Conservation (phyloP, 352 stramenopile genomes). For the Globisporangium uncinulatum region DNA sequence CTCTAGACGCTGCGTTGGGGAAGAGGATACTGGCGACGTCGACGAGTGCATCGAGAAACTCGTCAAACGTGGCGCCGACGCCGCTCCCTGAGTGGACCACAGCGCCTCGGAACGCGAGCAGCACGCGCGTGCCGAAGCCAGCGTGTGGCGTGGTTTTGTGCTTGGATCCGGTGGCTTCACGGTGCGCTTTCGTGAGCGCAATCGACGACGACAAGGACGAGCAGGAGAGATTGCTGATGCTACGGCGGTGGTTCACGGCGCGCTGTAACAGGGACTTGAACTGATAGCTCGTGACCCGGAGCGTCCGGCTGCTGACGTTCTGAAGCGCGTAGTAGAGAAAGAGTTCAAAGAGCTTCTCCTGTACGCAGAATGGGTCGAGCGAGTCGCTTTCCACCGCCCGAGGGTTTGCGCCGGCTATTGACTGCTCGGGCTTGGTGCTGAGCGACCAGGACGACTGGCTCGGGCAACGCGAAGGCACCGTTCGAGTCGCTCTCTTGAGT, state of each 20-base stretch:
- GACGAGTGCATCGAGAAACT: slow-evolving; percentile 58
- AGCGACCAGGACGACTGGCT: background rate
- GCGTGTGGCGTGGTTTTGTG: background rate
- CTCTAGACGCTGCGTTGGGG: slow-evolving; percentile 23
- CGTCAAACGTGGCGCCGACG: slow-evolving; percentile 34
- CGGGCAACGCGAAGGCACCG: background rate
- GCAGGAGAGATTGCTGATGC: background rate
- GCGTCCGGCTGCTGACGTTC: slow-evolving; percentile 34
- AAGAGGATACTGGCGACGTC: slow-evolving; percentile 41
- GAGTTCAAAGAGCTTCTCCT: slow-evolving; percentile 57
- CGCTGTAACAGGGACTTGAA: slow-evolving; percentile 53
- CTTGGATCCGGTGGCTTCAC: background rate
- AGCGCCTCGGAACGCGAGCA: slow-evolving; percentile 29
- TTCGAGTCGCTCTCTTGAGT: slow-evolving; percentile 6
- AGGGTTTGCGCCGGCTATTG: background rate
- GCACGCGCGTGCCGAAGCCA: slow-evolving; percentile 34
- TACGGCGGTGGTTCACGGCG: background rate
- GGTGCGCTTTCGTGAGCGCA: background rate
- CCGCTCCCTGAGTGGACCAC: slow-evolving; percentile 15
- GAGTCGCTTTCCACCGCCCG: background rate
- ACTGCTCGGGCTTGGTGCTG: background rate
- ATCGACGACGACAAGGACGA: slow-evolving; percentile 9
- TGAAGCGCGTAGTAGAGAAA: slow-evolving; percentile 57
- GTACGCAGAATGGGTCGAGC: slow-evolving; percentile 44
- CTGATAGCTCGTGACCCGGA: slow-evolving; percentile 53